Evolutionary conservation across 139 green algal species (phyloP), one percentile per base, ranked within the genome.

Genomic region (Protoeuglena noctilucae): DNA sequence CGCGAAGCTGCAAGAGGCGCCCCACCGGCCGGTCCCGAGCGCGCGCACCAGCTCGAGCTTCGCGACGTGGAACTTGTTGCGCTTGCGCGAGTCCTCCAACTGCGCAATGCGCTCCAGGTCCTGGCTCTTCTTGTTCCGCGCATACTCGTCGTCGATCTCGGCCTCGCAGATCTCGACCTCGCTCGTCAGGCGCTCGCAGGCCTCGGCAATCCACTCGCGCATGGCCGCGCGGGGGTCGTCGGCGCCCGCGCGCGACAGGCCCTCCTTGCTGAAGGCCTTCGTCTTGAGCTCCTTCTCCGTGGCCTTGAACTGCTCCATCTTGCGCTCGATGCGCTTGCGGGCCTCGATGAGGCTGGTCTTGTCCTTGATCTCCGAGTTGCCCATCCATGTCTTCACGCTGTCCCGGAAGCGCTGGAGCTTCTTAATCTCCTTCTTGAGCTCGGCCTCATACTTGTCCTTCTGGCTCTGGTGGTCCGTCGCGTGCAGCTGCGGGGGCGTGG

Each of bases 351-450:
- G 60, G 17, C 67, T 65, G 52, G 74, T 76, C 60, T 98, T 98
- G 83, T 98, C 90, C 66, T 98, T 97, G 59, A 98, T 89, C 28
- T 96, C 90, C 27, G 69, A 84, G 24, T 65, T 70, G 28, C 76
- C 60, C 40, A 88, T 81, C 80, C 91, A 99, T 82, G 78, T 83
- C 61, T 97, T 97, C 51, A 99, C 93, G 61, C 95, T 83, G 66
- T 99, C 92, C 6, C 92, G 68, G 56, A 89, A 83, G n/a, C 85
- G 71, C 72, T 99, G 92, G 27, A 99, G 80, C 74, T 98, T 98
- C 69, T 99, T 99, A 22, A 99, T 95, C 67, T 99, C 89, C 57
- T 94, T 96, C 73, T 99, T 99, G 22, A 99, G 63, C 47, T 98
- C 89, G 16, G 73, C 81, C 58, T 98, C 92, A 40, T 89, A 83